Evolutionary conservation across 1,139 yeast genomes (phyloP), one percentile per base, ranked within the genome.

Genomic region (Yamadazyma pseudoaaseri): DNA sequence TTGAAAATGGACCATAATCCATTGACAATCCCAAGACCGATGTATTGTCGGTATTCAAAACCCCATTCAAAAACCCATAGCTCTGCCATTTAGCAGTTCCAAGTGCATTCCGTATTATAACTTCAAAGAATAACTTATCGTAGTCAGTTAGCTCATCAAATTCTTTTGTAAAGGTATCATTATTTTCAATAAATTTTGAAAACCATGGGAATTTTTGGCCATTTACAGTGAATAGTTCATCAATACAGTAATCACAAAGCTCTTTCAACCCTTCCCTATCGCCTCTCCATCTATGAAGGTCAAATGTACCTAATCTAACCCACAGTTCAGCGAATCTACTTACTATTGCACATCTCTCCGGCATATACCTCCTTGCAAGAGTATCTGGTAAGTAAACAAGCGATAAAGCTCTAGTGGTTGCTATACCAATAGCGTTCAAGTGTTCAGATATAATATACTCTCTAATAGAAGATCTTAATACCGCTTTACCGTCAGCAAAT

Each of bases 401-500:
- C 1, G 95, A 71, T 30, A 92, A 58, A 0, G 96, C 96, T 38
- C 97, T 65, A 0, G 97, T 83, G 0, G 95, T 69, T 1, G 97
- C 96, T 7, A 92, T 80, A 0, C 95, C 94, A 22, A 92, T 71
- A 2, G 90, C 85, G 54, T 84, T 60, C 36, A 90, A 65, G 30
- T 86, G 81, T 52, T 92, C 98, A 3, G 94, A 83, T 2, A 86
- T 85, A 35, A 90, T 69, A 40, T 86, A 90, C 54, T 92, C 98
- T 29, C 97, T 68, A 26, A 92, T 79, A 24, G 95, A 81, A 2
- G 97, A 86, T 42, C 97, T 62, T 16, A 92, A 53, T 2, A 89
- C 95, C 0, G 97, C 97, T 51, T 87, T 89, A 2, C 98, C 98
- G 58, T 92, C 98, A 0, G 97, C 97, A 69, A 90, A 90, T 38